Evolutionary conservation across 2,329 filamentous ascomycete species (phyloP).

Genomic region (Xylaria sp.): DNA sequence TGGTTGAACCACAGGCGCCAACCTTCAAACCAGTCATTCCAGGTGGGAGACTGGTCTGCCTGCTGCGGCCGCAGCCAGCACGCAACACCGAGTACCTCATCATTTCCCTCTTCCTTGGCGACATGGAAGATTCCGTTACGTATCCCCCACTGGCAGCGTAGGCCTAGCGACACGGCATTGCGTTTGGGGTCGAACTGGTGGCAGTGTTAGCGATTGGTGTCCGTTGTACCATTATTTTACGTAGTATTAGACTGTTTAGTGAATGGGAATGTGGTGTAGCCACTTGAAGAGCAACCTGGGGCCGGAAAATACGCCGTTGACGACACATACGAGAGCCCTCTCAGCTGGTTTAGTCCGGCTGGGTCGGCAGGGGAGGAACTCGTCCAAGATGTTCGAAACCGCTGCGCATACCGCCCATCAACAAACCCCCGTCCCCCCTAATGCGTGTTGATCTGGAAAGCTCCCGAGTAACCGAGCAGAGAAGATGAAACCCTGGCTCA

Average conservation of each 20-base stretch:
- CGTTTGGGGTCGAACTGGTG: conserved; percentile 66
- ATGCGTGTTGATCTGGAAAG: conserved; percentile 29
- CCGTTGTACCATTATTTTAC: neutral
- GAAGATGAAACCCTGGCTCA: conserved; percentile 29
- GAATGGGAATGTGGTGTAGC: neutral
- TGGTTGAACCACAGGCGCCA: conserved; percentile 76
- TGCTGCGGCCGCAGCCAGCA: conserved; percentile 75
- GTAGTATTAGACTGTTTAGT: neutral
- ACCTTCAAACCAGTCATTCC: conserved; percentile 70
- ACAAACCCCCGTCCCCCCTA: neutral
- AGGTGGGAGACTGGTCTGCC: conserved; percentile 61
- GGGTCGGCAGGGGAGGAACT: conserved; percentile 29
- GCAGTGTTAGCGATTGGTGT: conserved; percentile 6
- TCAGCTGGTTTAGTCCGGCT: conserved; percentile 7
- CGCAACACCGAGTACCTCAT: conserved; percentile 73
- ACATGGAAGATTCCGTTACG: conserved; percentile 76
- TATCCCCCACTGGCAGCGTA: conserved; percentile 77
- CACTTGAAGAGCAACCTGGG: neutral
- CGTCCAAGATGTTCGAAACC: conserved; percentile 28
- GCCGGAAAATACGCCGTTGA: neutral
- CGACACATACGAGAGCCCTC: neutral
- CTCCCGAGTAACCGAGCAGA: conserved; percentile 33
- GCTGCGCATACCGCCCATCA: conserved; percentile 23
- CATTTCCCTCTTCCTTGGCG: conserved; percentile 67
- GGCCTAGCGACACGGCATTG: conserved; percentile 71